phyloP scores from a whole-genome alignment of 2,329 filamentous ascomycete species.

The Colletotrichum chrysophilum region DNA sequence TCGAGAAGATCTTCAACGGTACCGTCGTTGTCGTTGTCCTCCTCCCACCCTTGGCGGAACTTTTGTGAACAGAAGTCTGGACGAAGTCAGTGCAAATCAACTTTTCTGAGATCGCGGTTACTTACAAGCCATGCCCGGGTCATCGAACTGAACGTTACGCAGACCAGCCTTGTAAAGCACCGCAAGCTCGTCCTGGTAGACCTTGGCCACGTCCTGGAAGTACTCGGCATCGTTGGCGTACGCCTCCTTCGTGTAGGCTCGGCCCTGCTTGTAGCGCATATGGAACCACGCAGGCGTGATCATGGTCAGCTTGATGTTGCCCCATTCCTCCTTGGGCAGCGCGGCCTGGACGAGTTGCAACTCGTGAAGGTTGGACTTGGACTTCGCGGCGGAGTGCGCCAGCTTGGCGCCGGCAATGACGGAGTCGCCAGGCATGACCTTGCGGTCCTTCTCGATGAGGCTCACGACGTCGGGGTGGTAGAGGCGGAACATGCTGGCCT shows the following conservation, averaged over 20 bases:
- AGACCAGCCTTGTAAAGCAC: slow-evolving; percentile 67
- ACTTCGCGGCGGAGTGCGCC: slow-evolving; percentile 44
- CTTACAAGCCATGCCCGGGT: slow-evolving; percentile 71
- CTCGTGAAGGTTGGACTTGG: slow-evolving; percentile 54
- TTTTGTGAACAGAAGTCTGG: slow-evolving; percentile 75
- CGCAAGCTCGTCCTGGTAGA: slow-evolving; percentile 67
- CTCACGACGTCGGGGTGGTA: slow-evolving; percentile 62
- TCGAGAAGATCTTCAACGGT: slow-evolving; percentile 73
- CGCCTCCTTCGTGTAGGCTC: slow-evolving; percentile 28
- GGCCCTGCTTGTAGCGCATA: slow-evolving; percentile 31
- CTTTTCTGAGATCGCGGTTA: background rate
- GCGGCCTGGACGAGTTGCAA: slow-evolving; percentile 50
- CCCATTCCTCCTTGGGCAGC: slow-evolving; percentile 52
- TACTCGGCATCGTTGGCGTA: slow-evolving; percentile 51
- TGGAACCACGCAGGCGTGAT: slow-evolving; percentile 57
- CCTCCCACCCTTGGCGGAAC: slow-evolving; percentile 73
- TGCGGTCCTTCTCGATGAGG: slow-evolving; percentile 55
- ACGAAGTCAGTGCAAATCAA: background rate
- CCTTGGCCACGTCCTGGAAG: slow-evolving; percentile 68
- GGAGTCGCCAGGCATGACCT: slow-evolving; percentile 62
- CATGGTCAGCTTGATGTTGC: slow-evolving; percentile 58
- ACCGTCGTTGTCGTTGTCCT: slow-evolving; percentile 70
- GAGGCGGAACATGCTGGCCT: slow-evolving; percentile 56
- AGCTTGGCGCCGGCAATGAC: slow-evolving; percentile 57
- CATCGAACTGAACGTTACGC: slow-evolving; percentile 71